Evolutionary conservation across 208 protist genomes (phyloP).

Genomic region (Lotmaria passim): DNA sequence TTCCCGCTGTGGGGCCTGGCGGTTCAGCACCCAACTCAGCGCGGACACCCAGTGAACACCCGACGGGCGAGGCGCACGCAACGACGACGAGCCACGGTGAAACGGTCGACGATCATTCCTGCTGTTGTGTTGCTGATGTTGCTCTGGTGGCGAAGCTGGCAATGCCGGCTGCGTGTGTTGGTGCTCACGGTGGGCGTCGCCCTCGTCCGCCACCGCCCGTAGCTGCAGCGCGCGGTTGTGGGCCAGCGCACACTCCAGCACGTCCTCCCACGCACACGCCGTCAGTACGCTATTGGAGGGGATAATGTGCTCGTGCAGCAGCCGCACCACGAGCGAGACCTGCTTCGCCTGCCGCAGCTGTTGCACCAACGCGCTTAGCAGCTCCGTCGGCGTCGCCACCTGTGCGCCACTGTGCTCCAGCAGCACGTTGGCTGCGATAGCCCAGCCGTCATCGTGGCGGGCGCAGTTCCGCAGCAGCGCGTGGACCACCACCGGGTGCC

Average conservation of each 20-base stretch:
- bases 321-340: slow-evolving; percentile 51
- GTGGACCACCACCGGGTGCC: slow-evolving; percentile 63
- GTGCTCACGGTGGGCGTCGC: no score
- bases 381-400: slow-evolving; percentile 48
- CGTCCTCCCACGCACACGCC: slow-evolving; percentile 51
- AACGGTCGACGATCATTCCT: not conserved
- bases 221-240: slow-evolving; percentile 60
- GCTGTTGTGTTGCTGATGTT: not conserved
- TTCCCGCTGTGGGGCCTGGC: slow-evolving; percentile 53
- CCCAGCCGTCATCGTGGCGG: slow-evolving; percentile 40
- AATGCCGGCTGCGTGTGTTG: no score
- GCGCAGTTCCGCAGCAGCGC: slow-evolving; percentile 71
- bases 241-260: slow-evolving; percentile 67
- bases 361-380: slow-evolving; percentile 61
- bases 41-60: slow-evolving; percentile 82
- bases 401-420: slow-evolving; percentile 42
- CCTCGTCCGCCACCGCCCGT: not conserved
- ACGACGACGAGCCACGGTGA: not conserved
- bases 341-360: slow-evolving; percentile 67
- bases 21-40: slow-evolving; percentile 68
- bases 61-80: not conserved
- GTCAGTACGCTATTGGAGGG: slow-evolving; percentile 53
- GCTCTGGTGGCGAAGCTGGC: no score
- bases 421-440: slow-evolving; percentile 47
- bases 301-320: slow-evolving; percentile 77